Evolutionary conservation across 2,329 filamentous ascomycete genomes (phyloP), one percentile per base, ranked within the genome.

Genomic region (Helotiales sp.): DNA sequence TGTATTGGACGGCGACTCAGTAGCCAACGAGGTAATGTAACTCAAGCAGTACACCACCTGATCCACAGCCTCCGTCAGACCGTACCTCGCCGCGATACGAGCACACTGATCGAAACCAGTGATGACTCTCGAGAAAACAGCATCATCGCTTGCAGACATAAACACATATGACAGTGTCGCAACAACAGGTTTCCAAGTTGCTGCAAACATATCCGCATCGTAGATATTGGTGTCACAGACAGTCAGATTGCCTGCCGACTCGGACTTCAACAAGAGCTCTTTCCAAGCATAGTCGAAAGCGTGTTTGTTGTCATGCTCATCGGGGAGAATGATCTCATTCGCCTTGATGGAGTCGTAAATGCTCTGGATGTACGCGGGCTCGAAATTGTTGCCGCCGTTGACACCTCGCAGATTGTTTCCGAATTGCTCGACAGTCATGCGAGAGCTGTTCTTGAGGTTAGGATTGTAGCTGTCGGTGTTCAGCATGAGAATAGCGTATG

Each of bases 211-310:
- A 77, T 99, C 94, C 3, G 94, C 93, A 79, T 99, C 96, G 78
- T 93, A 99, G 45, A 97, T 89, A 76, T 97, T 98, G 4, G 95
- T 97, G 72, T 97, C 87, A 77, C 93, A 96, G 32, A 95, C 83
- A 37, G 91, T 82, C 52, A 98, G 83, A 61, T 90, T 86, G 1
- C 91, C 89, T 0, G 93, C 88, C 6, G 88, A 87, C 71, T 92
- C 89, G 0, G 93, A 91, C 81, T 98, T 98, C 70, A 93, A 81
- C 47, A 98, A 82, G 11, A 99, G 82, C 78, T 99, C 96, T 78
- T 95, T 95, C 96, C 96, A 99, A 1, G 96, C 95, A 79, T 97
- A 96, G 78, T 98, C 95, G 76, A 98, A 98, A 1, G 93, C 94
- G 80, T 97, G 91, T 77, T 95, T 92, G 78, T 97, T 97, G 77